Evolutionary conservation across 371 early-diverging fungal genomes (phyloP).

Genomic region (Mortierella sp.): DNA sequence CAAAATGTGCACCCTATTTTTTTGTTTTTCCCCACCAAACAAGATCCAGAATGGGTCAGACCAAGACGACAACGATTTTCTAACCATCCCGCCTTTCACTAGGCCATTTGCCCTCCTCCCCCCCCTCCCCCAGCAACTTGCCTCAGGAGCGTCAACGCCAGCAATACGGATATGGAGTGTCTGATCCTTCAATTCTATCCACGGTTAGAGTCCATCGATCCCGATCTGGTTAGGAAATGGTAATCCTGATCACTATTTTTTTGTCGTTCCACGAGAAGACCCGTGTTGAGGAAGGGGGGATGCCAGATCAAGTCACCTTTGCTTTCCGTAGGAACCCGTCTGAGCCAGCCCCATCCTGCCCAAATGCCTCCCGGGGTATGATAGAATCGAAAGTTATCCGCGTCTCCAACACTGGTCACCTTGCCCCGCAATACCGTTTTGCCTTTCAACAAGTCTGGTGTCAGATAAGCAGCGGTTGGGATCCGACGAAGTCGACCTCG

Average conservation of each 20-base stretch:
- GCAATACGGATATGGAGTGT: slow-evolving; percentile 76
- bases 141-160: slow-evolving; percentile 86
- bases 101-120: no score
- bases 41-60: not conserved
- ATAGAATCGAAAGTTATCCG: slow-evolving; percentile 71
- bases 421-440: slow-evolving; percentile 56
- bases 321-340: slow-evolving; percentile 58
- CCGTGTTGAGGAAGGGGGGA: not conserved
- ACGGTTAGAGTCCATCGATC: not conserved
- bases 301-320: slow-evolving; percentile 60
- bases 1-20: slow-evolving; percentile 67
- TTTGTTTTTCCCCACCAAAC: not conserved
- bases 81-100: no score
- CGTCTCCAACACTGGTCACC: slow-evolving; percentile 68
- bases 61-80: no score
- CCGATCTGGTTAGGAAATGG: no score
- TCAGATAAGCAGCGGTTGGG: slow-evolving; percentile 62
- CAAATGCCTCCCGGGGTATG: slow-evolving; percentile 65
- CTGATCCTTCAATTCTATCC: slow-evolving; percentile 63
- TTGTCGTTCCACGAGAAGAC: not conserved
- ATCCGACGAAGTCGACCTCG: slow-evolving; percentile 36
- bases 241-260: not conserved
- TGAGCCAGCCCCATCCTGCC: slow-evolving; percentile 67
- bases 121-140: slow-evolving; percentile 6
- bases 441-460: slow-evolving; percentile 59